phyloP scores from a whole-genome alignment of 441 rosid species.

The Manihot esculenta region DNA sequence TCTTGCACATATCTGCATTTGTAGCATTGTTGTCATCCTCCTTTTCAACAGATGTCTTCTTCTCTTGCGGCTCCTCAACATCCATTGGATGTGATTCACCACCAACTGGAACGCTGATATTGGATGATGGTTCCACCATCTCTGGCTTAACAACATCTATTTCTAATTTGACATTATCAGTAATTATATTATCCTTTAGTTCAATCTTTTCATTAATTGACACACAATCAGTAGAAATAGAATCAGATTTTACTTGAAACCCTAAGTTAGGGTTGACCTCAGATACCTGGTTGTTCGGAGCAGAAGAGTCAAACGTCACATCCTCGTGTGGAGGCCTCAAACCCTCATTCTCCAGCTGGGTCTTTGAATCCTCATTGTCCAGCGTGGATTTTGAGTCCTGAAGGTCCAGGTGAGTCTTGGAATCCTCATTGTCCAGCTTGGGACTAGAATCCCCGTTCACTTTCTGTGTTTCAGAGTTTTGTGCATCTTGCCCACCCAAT shows the following conservation, averaged over 20 bases:
- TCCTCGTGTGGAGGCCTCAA: slow-evolving; percentile 37
- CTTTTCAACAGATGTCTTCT: slow-evolving; percentile 71
- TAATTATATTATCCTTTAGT: slow-evolving; percentile 91
- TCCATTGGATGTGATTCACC: slow-evolving; percentile 90
- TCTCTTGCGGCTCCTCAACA: slow-evolving; percentile 78
- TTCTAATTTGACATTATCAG: slow-evolving; percentile 97
- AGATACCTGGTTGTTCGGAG: slow-evolving; percentile 89
- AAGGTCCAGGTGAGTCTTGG: slow-evolving; percentile 31
- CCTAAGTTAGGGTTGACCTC: slow-evolving; percentile 97
- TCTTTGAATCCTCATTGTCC: slow-evolving; percentile 15
- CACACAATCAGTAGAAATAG: slow-evolving; percentile 97
- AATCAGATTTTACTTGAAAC: slow-evolving; percentile 98
- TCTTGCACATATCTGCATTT: slow-evolving; percentile 66
- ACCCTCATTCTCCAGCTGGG: slow-evolving; percentile 27
- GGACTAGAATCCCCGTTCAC: slow-evolving; percentile 10
- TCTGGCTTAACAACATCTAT: slow-evolving; percentile 84
- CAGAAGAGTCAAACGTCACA: slow-evolving; percentile 50
- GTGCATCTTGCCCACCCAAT: slow-evolving; percentile 34
- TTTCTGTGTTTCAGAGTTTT: slow-evolving; percentile 34
- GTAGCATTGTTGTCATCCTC: slow-evolving; percentile 58
- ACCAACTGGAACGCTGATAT: slow-evolving; percentile 51
- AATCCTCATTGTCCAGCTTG: slow-evolving; percentile 33
- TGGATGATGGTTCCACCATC: slow-evolving; percentile 78
- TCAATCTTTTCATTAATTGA: slow-evolving; percentile 95
- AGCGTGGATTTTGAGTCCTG: slow-evolving; percentile 13